Percentiles rank a stretch among this genome's conserved stretches.
phyloP scores from a whole-genome alignment of 2,329 filamentous ascomycete genomes.

The Pyrenochaeta sp. region DNA sequence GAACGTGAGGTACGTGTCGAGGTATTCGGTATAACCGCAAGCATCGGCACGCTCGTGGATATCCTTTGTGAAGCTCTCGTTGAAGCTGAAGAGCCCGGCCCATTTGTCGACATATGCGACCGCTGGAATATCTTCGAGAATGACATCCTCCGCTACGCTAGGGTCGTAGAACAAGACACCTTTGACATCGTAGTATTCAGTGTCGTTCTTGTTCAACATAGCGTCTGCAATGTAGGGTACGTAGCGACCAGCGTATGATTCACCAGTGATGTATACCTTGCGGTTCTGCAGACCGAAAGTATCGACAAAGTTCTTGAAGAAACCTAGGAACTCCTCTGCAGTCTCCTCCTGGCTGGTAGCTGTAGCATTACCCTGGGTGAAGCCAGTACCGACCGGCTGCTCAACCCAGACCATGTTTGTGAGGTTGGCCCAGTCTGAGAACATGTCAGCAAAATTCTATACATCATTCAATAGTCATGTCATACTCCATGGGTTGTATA shows the following conservation, averaged over 20 bases:
- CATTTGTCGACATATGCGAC: conserved; percentile 69
- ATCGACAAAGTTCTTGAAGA: conserved; percentile 79
- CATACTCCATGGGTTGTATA: conserved; percentile 51
- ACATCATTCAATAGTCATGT: neutral
- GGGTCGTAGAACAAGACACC: conserved; percentile 79
- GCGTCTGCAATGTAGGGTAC: conserved; percentile 76
- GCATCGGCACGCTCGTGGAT: conserved; percentile 61
- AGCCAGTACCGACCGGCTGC: conserved; percentile 73
- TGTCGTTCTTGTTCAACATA: conserved; percentile 74
- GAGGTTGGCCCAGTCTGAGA: too few species aligned
- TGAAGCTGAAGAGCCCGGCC: conserved; percentile 67
- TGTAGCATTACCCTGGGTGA: conserved; percentile 69
- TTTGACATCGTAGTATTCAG: conserved; percentile 70
- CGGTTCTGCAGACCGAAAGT: conserved; percentile 71
- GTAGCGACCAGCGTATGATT: conserved; percentile 70
- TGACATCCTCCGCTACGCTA: conserved; percentile 61
- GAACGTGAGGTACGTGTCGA: conserved; percentile 69
- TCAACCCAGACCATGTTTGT: conserved; percentile 82
- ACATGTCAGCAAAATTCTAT: conserved; percentile 1
- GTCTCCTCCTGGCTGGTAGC: conserved; percentile 72
- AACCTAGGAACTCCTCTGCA: conserved; percentile 75
- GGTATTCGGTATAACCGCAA: conserved; percentile 70
- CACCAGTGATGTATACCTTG: conserved; percentile 77
- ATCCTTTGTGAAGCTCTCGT: conserved; percentile 63
- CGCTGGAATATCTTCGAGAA: conserved; percentile 61